Percentiles rank a stretch among this genome's conserved stretches.
Evolutionary conservation across 164 flowering plant species (phyloP).

Genomic region (Paratinospora sagittata): DNA sequence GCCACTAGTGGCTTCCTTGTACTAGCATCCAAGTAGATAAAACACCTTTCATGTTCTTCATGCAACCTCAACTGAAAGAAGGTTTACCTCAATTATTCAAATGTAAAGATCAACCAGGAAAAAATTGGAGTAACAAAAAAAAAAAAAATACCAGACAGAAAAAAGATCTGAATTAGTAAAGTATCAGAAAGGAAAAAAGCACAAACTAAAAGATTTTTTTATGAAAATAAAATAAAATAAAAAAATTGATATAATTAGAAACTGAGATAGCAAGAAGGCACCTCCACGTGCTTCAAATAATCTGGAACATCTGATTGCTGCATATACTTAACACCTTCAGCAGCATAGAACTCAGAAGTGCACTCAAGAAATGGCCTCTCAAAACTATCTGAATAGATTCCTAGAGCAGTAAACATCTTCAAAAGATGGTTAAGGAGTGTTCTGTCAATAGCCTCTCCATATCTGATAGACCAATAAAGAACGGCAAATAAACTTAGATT

Average conservation of each 20-base stretch:
- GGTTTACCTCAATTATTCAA: constrained; percentile 7
- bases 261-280: constrained; percentile 22
- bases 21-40: constrained; percentile 70
- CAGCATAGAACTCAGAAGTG: constrained; percentile 93
- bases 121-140: constrained; percentile 4
- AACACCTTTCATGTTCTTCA: constrained; percentile 94
- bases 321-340: constrained; percentile 96
- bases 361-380: constrained; percentile 94
- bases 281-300: constrained; percentile 98
- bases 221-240: neutral
- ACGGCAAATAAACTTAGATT: constrained; percentile 9
- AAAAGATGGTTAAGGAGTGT: constrained; percentile 87
- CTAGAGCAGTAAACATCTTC: constrained; percentile 96
- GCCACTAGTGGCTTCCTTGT: constrained; percentile 83
- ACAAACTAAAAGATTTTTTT: neutral
- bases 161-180: neutral
- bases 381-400: constrained; percentile 89
- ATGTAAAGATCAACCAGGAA: constrained; percentile 7
- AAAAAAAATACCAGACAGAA: neutral
- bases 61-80: constrained; percentile 77
- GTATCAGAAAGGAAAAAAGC: neutral
- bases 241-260: neutral
- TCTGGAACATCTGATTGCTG: constrained; percentile 97
- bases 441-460: constrained; percentile 93
- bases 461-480: constrained; percentile 38